Evolutionary conservation across 2,329 filamentous ascomycete species (phyloP).

Genomic region (Calonectria naviculata): DNA sequence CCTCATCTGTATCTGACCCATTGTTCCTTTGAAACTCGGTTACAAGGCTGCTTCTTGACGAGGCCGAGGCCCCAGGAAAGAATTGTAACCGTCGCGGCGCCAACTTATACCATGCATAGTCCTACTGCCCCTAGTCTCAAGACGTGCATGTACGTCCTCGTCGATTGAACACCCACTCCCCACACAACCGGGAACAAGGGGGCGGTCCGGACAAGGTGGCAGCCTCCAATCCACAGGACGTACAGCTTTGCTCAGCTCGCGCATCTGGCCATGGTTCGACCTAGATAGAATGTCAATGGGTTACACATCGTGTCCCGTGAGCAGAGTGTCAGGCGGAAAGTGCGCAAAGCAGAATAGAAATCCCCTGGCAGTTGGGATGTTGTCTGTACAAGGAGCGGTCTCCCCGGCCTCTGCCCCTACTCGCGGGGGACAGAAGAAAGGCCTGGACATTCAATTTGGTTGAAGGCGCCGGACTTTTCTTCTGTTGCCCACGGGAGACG

Average conservation of each 20-base stretch:
- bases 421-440: too few species aligned
- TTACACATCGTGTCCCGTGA: neutral
- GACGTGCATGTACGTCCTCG: neutral
- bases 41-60: neutral
- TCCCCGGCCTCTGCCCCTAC: neutral
- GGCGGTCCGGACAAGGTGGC: neutral
- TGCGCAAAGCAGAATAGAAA: neutral
- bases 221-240: neutral
- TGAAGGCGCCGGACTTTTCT: too few species aligned
- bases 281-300: neutral
- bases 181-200: slow-evolving; percentile 11
- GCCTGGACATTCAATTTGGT: too few species aligned
- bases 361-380: neutral
- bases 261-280: neutral
- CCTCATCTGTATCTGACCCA: neutral
- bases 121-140: neutral
- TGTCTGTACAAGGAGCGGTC: neutral
- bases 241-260: neutral
- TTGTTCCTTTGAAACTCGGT: neutral
- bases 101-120: neutral
- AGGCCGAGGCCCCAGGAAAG: neutral
- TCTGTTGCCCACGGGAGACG: too few species aligned
- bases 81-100: neutral
- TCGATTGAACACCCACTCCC: neutral
- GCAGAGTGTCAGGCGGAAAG: neutral